Percentiles rank a stretch among this genome's conserved stretches.
These are phyloP conservation scores for Russula abietina DNA, from an alignment of 768 basidiomycete species.

Conservation along the genomic window DNA sequence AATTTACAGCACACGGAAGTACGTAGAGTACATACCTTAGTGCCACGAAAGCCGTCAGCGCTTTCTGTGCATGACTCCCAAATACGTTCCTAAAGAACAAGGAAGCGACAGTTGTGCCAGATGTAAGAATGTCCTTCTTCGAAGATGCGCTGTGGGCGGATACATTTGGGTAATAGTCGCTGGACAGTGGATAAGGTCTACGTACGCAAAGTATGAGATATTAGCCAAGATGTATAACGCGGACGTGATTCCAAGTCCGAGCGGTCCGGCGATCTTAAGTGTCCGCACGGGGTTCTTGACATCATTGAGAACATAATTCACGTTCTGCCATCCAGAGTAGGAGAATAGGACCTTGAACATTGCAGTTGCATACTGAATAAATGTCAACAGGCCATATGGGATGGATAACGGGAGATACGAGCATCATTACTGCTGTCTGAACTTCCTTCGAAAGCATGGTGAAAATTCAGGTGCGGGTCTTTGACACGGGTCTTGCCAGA, in stretches of 20 bases:
- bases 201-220: slow-evolving; percentile 49
- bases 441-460: slow-evolving; percentile 50
- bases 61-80: slow-evolving; percentile 45
- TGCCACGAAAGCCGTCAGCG: slow-evolving; percentile 50
- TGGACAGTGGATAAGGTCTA: background rate
- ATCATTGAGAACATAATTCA: slow-evolving; percentile 56
- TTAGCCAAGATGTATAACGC: slow-evolving; percentile 53
- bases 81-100: slow-evolving; percentile 60
- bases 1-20: no score
- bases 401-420: background rate
- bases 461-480: slow-evolving; percentile 54
- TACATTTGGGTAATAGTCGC: background rate
- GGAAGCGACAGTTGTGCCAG: slow-evolving; percentile 51
- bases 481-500: slow-evolving; percentile 50
- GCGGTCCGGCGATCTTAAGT: slow-evolving; percentile 55
- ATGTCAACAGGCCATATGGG: background rate
- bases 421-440: slow-evolving; percentile 47
- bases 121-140: slow-evolving; percentile 43
- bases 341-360: slow-evolving; percentile 51
- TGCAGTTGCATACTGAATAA: slow-evolving; percentile 49
- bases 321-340: slow-evolving; percentile 49
- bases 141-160: slow-evolving; percentile 36
- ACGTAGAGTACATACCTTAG: slow-evolving; percentile 38
- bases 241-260: slow-evolving; percentile 51
- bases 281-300: slow-evolving; percentile 56